Evolutionary conservation across 805 yeast genomes (phyloP), one percentile per base, ranked within the genome.

Genomic region (Ogataea nitratoaversa): DNA sequence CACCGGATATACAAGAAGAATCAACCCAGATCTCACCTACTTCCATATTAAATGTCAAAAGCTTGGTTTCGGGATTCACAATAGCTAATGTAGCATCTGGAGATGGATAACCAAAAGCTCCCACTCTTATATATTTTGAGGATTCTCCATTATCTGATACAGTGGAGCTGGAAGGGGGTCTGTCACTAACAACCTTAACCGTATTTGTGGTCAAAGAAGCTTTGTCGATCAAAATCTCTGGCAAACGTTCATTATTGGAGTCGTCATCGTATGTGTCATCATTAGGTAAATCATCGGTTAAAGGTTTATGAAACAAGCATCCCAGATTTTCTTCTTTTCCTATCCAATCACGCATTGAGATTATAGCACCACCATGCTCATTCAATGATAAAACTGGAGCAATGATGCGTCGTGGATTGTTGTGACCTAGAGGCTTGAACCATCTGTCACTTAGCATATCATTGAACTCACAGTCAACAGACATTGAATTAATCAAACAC

Each of bases 1-100:
- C 96, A 13, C 95, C 96, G 2, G 95, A 82, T 6, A 93, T 64
- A 44, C 95, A 84, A 2, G 91, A 91, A 32, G 95, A 83, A 53
- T 90, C 96, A n/a, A 93, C 85, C 98, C 98, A 93, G 25, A 93
- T 82, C 60, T 93, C 99, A 20, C 99, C 99, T 13, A 93, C 86
- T 47, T 84, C 87, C 54, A 85, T 76, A 35, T 74, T 82, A 2
- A 80, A 78, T 4, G 87, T 84, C 14, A 93, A 65, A 2, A 81
- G 68, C 28, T 82, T 74, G 43, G 91, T 87, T 44, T 93, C 98
- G 0, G 98, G 98, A 57, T 95, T 89, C 0, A 93, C 98, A 22
- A 93, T 78, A 0, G 97, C 97, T 24, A 91, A 60, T 0, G 95
- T 86, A 0, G 97, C 91, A 65, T 91, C 96, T 0, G 97, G 96